Conservation (phyloP, 306 rosid genomes). For the Styphnolobium japonicum region DNA sequence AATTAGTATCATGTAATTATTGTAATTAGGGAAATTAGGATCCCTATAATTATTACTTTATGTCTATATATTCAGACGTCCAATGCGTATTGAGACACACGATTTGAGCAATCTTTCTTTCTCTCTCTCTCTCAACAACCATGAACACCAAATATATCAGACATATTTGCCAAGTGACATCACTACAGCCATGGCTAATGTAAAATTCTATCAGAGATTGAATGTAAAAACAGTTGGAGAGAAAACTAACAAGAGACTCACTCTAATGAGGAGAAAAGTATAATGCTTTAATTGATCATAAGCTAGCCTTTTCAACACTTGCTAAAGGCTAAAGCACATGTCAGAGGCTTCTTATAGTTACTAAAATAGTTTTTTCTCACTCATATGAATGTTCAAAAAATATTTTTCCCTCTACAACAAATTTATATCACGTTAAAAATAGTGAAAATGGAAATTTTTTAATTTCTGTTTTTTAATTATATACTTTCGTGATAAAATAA, state of each 20-base stretch:
- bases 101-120: too few species aligned
- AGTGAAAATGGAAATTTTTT: background rate
- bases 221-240: background rate
- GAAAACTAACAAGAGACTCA: background rate
- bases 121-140: too few species aligned
- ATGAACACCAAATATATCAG: conserved; percentile 1
- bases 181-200: background rate
- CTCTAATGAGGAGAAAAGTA: background rate
- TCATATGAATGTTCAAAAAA: background rate
- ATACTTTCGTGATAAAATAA: background rate
- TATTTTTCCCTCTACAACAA: background rate
- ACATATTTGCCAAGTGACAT: conserved; percentile 1
- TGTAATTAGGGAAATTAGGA: too few species aligned
- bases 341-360: background rate
- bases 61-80: too few species aligned
- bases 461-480: background rate
- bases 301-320: background rate
- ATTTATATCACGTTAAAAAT: background rate
- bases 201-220: background rate
- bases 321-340: background rate
- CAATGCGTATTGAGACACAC: too few species aligned
- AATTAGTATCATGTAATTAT: too few species aligned
- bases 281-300: background rate
- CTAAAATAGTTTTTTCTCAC: background rate
- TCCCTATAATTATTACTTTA: too few species aligned